Conservation (phyloP, 2,329 filamentous ascomycete genomes). For the Rhytidhysteron rufulum region DNA sequence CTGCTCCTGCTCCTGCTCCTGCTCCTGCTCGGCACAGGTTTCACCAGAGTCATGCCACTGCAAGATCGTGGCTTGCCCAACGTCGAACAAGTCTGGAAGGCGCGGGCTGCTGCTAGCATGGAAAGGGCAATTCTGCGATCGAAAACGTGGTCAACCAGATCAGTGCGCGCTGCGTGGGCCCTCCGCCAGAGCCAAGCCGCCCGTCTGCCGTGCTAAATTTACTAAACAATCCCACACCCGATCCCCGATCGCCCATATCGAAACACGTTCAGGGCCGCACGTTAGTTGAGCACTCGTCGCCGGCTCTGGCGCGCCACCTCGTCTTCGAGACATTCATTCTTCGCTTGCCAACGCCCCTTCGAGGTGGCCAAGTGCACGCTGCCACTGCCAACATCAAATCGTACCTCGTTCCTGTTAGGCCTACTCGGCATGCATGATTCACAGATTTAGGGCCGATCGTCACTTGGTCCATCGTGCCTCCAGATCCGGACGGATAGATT, state of each 20-base stretch:
- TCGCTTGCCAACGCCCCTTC: background rate
- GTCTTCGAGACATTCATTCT: too few relatives aligned
- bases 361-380: background rate
- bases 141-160: slow-evolving; percentile 6
- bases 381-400: too few relatives aligned
- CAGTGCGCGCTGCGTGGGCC: background rate
- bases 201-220: background rate
- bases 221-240: slow-evolving; percentile 7
- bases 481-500: slow-evolving; percentile 20
- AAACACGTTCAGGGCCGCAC: background rate
- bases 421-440: background rate
- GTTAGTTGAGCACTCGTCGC: background rate
- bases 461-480: slow-evolving; percentile 4
- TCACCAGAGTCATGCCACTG: too few relatives aligned
- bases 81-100: slow-evolving; percentile 21
- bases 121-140: slow-evolving; percentile 4
- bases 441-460: slow-evolving; percentile 4
- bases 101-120: slow-evolving; percentile 4
- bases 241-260: background rate
- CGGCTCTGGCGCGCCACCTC: background rate
- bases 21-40: too few relatives aligned
- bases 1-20: too few relatives aligned
- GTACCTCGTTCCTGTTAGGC: too few relatives aligned
- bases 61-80: slow-evolving; percentile 24
- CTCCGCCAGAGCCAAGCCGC: slow-evolving; percentile 1